Base-by-base conservation (phyloP, 2,329 filamentous ascomycete genomes). In the Scedosporium minutisporum region DNA sequence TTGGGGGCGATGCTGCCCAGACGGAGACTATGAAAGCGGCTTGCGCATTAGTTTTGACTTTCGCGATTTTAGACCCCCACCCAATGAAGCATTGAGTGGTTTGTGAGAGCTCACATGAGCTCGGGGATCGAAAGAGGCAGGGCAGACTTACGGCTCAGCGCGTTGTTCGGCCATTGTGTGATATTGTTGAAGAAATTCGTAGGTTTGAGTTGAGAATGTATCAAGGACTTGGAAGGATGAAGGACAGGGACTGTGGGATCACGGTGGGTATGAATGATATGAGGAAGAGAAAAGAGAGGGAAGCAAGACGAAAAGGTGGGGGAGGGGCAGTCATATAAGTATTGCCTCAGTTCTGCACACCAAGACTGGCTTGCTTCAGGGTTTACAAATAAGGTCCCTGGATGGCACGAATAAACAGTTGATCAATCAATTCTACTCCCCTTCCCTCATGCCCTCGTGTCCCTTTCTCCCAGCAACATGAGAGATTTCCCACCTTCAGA, bases 1-100 rank as follows among this genome's bases (percentile, higher is more conserved):
- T 93, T 92, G 71, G 90, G 90, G 68, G 90, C 90, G 63, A 78
- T 76, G 67, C 79, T 79, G 75, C 87, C 87, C 71, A 89, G 80
- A 68, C 87, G 86, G 70, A 89, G 83, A 66, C 82, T 84, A 67
- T 3, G 25, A 48, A 38, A 14, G 42, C 10, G 33, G 33, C 33
- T 41, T 60, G 48, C 46, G 41, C 21, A 23, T 55, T 38, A 38
- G 33, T 10, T 38, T 38, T 12, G 33, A 38, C 33, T 38, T 38
- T 3, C 12, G 9, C 33, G 10, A 48, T 33, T 59, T 60, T 53
- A 33, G 62, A 27, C 10, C 21, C 12, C 12, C 18, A 7, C 18
- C 16, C 21, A 51, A 51, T n/a, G 12, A 21, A 46, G 63, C 42
- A 64, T 60, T 29, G 42, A 33, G 16, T 38, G n/a, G 6, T 4